Percentiles rank a stretch among this genome's conserved stretches.
phyloP scores from a whole-genome alignment of 164 flowering plant genomes.

The grape (Vitis vinifera) region ASM3070453v1 NC_081816.1:7394501-7395000 shows the following conservation, averaged over 20 bases:
- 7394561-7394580: not conserved
- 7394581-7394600: not conserved
- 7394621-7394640: too few species aligned
- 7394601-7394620: not conserved
- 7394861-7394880: not conserved
- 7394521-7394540: slow-evolving; percentile 2
- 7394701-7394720: too few species aligned
- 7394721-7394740: too few species aligned
- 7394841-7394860: not conserved
- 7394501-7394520: slow-evolving; percentile 1
- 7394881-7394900: not conserved
- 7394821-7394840: not conserved
- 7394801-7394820: not conserved
- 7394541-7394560: not conserved
- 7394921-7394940: not conserved
- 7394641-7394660: too few species aligned
- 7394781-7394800: not conserved
- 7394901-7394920: not conserved
- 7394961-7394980: not conserved
- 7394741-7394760: too few species aligned
- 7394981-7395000: slow-evolving; percentile 21
- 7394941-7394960: slow-evolving; percentile 2
- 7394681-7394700: too few species aligned
- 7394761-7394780: not conserved
- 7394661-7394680: too few species aligned